These are phyloP conservation scores for Cicer cuneatum DNA, from an alignment of 306 rosid species.

Conservation along the genomic window DNA sequence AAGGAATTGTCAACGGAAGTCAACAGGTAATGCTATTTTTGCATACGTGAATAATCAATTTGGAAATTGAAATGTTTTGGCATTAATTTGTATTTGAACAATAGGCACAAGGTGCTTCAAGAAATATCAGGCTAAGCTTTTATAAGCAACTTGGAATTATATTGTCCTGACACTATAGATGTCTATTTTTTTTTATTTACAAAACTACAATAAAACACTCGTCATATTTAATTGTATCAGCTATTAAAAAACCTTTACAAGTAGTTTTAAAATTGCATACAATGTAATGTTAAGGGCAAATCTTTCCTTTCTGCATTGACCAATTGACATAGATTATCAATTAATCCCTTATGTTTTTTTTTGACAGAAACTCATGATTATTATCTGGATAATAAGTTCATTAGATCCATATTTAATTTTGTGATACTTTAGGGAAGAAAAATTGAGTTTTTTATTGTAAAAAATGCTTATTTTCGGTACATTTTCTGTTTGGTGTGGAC, in stretches of 20 bases:
- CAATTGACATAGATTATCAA: not conserved
- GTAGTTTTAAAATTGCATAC: not conserved
- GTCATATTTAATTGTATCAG: not conserved
- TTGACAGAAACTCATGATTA: not conserved
- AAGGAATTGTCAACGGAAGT: constrained; percentile 88
- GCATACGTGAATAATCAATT: constrained; percentile 15
- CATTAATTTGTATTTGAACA: not conserved
- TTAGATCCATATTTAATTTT: constrained; percentile 27
- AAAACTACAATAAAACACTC: not conserved
- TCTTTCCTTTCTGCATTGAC: not conserved
- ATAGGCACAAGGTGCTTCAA: not conserved
- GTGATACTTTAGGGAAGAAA: not conserved
- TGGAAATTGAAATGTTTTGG: constrained; percentile 10
- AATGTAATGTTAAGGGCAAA: not conserved
- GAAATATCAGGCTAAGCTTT: not conserved
- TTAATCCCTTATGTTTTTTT: not conserved
- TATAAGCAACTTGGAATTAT: not conserved
- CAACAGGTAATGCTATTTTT: constrained; percentile 67
- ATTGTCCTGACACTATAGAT: no score
- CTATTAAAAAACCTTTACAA: not conserved
- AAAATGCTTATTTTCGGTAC: not conserved
- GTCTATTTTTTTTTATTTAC: not conserved
- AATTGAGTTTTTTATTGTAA: not conserved
- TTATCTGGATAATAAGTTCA: constrained; percentile 3
- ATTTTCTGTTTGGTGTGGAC: constrained; percentile 13